Conservation (phyloP, 192 early-diverging fungal genomes). For the Coemansia sp. region DNA sequence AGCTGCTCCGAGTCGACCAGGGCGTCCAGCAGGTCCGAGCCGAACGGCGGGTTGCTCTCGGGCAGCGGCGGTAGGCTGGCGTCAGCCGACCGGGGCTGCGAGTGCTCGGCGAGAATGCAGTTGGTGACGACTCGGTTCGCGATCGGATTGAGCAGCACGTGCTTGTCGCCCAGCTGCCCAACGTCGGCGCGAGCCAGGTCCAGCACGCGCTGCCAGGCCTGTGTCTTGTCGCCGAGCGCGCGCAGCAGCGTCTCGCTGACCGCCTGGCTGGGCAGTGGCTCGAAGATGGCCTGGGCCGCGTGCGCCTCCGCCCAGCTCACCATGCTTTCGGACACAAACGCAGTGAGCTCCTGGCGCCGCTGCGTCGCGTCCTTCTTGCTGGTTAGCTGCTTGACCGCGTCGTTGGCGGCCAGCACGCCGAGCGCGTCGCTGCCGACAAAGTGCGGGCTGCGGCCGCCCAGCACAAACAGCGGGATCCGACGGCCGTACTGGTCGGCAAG, state of each 20-base stretch:
- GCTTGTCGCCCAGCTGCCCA: constrained; percentile 2
- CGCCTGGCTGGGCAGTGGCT: constrained; percentile 65
- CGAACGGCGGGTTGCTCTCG: constrained; percentile 26
- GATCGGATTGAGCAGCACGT: constrained; percentile 33
- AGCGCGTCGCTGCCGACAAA: constrained; percentile 71
- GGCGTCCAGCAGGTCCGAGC: constrained; percentile 22
- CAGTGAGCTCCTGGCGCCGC: constrained; percentile 66
- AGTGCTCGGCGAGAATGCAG: constrained; percentile 41
- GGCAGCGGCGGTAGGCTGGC: constrained; percentile 12
- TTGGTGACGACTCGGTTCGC: constrained; percentile 41
- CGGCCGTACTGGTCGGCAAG: constrained; percentile 71
- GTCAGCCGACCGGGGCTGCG: constrained; percentile 10
- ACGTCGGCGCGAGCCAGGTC: constrained; percentile 13
- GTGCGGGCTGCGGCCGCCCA: constrained; percentile 69
- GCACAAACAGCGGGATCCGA: constrained; percentile 75
- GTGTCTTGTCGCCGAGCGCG: constrained; percentile 44
- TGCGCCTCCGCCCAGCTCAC: constrained; percentile 55
- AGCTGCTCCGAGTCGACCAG: constrained; percentile 17
- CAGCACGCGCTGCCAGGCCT: constrained; percentile 27
- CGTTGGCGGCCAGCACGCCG: constrained; percentile 62
- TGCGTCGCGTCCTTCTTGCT: constrained; percentile 82
- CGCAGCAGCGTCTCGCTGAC: constrained; percentile 68
- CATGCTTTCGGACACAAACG: constrained; percentile 58
- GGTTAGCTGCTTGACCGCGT: constrained; percentile 65
- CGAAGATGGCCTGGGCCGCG: constrained; percentile 57